Base-by-base conservation (phyloP, 805 yeast species). In the Teunomyces atbi region DNA sequence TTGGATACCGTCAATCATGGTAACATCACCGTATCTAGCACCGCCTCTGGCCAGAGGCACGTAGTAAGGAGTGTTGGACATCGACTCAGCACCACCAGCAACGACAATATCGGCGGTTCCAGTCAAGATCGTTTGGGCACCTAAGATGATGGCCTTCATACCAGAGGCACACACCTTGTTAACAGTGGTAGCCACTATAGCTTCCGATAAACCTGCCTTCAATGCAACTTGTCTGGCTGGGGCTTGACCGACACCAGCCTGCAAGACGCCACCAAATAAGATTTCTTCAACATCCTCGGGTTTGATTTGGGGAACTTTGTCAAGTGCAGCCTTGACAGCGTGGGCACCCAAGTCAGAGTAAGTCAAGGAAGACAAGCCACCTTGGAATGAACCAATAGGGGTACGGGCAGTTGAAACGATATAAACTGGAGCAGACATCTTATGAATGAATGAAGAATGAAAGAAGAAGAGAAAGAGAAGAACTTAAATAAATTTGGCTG, bases 81-180 rank as follows among this genome's bases (percentile, higher is more conserved):
- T 92, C 48, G 96, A 86, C 73, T 94, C 99, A 57, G 96, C 94
- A 64, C 99, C 99, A 57, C 98, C 99, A 28, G 94, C 95, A 55
- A 94, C 86, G 39, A 94, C 94, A 49, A 94, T 84, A 61, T 91
- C 97, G 46, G 96, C 96, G 53, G 78, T 76, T 45, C 98, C 97
- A 54, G 94, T 79, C 62, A 86, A 68, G 58, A 92, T 91, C 44
- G 91, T 74, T 73, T 91, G 98, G 34, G 97, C 90, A 52, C 88
- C 99, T 49, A 87, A 69, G 59, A 91, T 89, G 60, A 90, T 82
- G 37, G 97, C 81, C 73, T 94, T 92, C 82, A 91, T 73, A 57
- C 97, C 98, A 10, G 96, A 87, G 35, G 99, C 96, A 76, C 99
- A 94, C 47, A 94, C 98, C 75, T 92, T 92, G 81, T 94, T 94